phyloP scores from a whole-genome alignment of 768 basidiomycete species.

The Rhodotorula kratochvilovae region DNA sequence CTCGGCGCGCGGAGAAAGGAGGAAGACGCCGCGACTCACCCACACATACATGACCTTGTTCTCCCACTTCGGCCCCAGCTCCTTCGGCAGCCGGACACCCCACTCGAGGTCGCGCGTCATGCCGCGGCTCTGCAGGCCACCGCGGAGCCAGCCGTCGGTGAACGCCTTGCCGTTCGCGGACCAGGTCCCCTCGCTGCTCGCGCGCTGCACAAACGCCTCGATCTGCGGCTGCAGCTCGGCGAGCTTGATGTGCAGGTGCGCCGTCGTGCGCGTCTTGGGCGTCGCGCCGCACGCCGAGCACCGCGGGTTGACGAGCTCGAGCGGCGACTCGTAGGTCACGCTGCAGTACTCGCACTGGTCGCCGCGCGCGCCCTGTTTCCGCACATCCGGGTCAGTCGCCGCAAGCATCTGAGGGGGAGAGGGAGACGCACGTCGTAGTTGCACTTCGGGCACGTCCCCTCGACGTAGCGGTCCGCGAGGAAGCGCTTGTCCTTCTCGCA shows the following conservation, averaged over 20 bases:
- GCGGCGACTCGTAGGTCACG: slow-evolving; percentile 76
- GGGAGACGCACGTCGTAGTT: slow-evolving; percentile 62
- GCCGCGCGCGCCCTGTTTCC: slow-evolving; percentile 77
- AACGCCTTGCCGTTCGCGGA: slow-evolving; percentile 86
- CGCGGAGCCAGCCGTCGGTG: slow-evolving; percentile 79
- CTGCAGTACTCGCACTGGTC: slow-evolving; percentile 96
- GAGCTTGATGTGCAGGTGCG: slow-evolving; percentile 87
- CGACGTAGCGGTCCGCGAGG: slow-evolving; percentile 93
- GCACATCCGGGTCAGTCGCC: background rate
- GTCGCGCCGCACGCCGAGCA: slow-evolving; percentile 82
- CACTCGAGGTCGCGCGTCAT: slow-evolving; percentile 90
- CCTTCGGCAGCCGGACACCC: slow-evolving; percentile 89
- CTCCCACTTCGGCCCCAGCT: slow-evolving; percentile 77
- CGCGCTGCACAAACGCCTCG: slow-evolving; percentile 80
- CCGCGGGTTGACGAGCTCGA: slow-evolving; percentile 89
- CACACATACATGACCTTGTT: slow-evolving; percentile 97
- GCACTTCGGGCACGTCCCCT: slow-evolving; percentile 95
- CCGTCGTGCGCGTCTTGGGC: slow-evolving; percentile 67
- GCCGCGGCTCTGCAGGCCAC: slow-evolving; percentile 79
- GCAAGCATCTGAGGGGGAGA: background rate
- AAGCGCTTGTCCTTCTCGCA: slow-evolving; percentile 71
- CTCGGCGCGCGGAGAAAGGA: background rate
- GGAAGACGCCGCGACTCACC: slow-evolving; percentile 57
- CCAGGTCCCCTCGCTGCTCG: slow-evolving; percentile 82
- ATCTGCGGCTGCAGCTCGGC: slow-evolving; percentile 73